These are phyloP conservation scores for Boletellus sp. DNA, from an alignment of 1,284 basidiomycete species.

Conservation along the genomic window DNA sequence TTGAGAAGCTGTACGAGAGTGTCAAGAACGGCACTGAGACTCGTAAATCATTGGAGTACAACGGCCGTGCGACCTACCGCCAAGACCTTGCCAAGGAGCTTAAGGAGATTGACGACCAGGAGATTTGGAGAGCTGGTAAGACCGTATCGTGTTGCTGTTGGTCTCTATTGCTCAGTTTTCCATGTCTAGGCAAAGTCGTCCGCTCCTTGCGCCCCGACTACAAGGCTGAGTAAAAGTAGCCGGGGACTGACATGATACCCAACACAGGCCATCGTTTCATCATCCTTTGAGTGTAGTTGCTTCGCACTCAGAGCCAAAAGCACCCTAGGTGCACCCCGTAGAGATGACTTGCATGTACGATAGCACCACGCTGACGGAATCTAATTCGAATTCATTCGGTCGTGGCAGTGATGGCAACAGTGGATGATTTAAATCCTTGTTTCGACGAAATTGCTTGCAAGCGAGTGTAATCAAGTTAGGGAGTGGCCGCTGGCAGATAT, in stretches of 20 bases:
- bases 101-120: constrained; percentile 92
- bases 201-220: constrained; percentile 76
- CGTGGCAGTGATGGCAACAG: background rate
- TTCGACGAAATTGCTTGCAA: background rate
- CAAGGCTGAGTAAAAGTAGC: constrained; percentile 50
- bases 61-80: constrained; percentile 89
- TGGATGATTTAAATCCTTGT: background rate
- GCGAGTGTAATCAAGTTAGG: background rate
- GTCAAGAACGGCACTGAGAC: constrained; percentile 96
- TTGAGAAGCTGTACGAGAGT: constrained; percentile 92
- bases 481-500: background rate
- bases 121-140: constrained; percentile 95
- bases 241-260: constrained; percentile 10
- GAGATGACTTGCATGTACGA: constrained; percentile 18
- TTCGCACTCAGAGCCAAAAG: constrained; percentile 24
- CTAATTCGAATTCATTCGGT: background rate
- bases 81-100: constrained; percentile 93
- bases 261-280: constrained; percentile 1
- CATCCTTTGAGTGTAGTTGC: constrained; percentile 9
- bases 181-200: constrained; percentile 59
- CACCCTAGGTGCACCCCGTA: constrained; percentile 19
- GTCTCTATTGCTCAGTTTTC: constrained; percentile 7
- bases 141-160: background rate
- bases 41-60: constrained; percentile 95
- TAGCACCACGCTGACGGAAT: constrained; percentile 5